Evolutionary conservation across 208 protist species (phyloP), one percentile per base, ranked within the genome.

Genomic region (Leptomonas pyrrhocoris): DNA sequence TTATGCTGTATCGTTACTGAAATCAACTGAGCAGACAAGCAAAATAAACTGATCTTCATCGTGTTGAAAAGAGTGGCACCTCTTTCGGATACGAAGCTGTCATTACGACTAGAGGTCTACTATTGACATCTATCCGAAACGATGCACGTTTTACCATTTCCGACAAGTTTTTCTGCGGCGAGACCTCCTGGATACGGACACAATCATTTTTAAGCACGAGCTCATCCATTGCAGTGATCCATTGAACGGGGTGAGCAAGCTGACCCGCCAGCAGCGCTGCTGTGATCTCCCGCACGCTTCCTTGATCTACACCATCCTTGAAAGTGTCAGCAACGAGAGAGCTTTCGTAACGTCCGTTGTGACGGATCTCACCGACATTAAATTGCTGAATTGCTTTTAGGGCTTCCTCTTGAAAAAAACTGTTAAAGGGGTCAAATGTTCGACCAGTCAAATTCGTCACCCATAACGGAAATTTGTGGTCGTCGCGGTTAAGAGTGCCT

Each of bases 361-460:
- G 92, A 2, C 58, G 74, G 0, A 86, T 57, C 59, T 97, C 92
- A n/a, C 92, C 92, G 21, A 97, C 68, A 70, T 95, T 97, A 12
- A 86, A 53, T 19, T 81, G 85, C 2, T 46, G 18, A 40, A 94
- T 81, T n/a, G 80, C 53, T 8, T 89, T 79, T 18, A 73, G n/a
- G 11, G 68, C 78, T 3, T 74, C 74, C 0, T 69, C 21, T 30
- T 90, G 88, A 68, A 94, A 97, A 8, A 28, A 28, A 2, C 49
- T n/a, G 50, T 81, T 66, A 23, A 93, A 84, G 0, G 92, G 89
- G 23, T 74, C 43, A 74, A 95, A 96, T 1, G 59, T 62, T 8
- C 49, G 82, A 19, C 92, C 92, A 3, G 88, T 97, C 30, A 97
- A 73, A 53, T 97, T 97, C 18, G 86, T 92, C 2, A 97, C 56